Conservation (phyloP, 768 basidiomycete genomes). For the Podaxis sp. region DNA sequence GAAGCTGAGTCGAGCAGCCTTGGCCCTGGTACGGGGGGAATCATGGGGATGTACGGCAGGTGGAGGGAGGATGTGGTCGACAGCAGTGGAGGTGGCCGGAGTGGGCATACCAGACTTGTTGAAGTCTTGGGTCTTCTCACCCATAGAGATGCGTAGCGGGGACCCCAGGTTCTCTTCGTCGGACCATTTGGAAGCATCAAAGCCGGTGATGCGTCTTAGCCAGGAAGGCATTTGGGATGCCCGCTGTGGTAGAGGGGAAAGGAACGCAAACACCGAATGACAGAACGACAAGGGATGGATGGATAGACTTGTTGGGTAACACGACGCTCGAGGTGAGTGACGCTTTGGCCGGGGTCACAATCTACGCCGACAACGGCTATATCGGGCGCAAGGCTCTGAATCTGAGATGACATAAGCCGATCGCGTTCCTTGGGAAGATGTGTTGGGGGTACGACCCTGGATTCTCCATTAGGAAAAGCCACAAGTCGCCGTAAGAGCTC, state of each 20-base stretch:
- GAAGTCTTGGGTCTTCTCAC: constrained; percentile 15
- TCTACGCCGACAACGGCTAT: constrained; percentile 8
- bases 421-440: constrained; percentile 9
- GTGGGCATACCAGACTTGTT: constrained; percentile 14
- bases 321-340: constrained; percentile 12
- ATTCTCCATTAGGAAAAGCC: constrained; percentile 7
- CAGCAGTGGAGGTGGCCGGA: constrained; percentile 25
- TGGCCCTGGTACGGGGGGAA: constrained; percentile 21
- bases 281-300: constrained; percentile 10
- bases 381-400: constrained; percentile 5
- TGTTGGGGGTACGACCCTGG: background rate
- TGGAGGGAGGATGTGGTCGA: constrained; percentile 35
- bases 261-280: constrained; percentile 7
- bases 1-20: constrained; percentile 39
- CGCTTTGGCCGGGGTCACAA: constrained; percentile 11
- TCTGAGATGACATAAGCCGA: constrained; percentile 13
- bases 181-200: constrained; percentile 17
- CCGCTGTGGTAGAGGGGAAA: constrained; percentile 7
- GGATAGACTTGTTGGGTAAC: constrained; percentile 12
- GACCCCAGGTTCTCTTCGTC: constrained; percentile 15
- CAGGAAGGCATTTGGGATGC: constrained; percentile 22
- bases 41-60: constrained; percentile 36
- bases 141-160: constrained; percentile 14
- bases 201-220: constrained; percentile 19
- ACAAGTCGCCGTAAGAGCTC: constrained; percentile 3